Evolutionary conservation across 306 rosid species (phyloP).

Genomic region (Fragaria vesca): DNA sequence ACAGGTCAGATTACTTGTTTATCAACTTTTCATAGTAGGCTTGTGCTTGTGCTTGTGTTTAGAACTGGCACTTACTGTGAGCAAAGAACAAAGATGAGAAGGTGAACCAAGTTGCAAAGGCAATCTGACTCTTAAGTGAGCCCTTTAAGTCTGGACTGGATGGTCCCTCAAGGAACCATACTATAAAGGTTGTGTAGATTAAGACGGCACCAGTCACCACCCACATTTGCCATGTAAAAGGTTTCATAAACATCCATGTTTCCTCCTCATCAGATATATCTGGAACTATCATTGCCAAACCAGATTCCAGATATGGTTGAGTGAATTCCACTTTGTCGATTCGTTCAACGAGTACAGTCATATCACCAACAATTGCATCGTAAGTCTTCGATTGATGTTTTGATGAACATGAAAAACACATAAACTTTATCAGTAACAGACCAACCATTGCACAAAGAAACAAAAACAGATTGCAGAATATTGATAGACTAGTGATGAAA

Average conservation of each 20-base stretch:
- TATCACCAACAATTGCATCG: constrained; percentile 55
- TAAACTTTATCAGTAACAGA: neutral
- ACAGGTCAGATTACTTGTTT: neutral
- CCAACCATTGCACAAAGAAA: neutral
- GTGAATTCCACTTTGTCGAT: constrained; percentile 52
- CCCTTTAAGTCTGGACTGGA: constrained; percentile 54
- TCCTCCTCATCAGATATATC: constrained; percentile 27
- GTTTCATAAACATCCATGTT: constrained; percentile 57
- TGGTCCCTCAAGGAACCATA: constrained; percentile 55
- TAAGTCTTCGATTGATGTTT: constrained; percentile 32
- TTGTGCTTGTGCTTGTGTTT: neutral
- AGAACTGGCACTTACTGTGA: constrained; percentile 45
- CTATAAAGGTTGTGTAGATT: constrained; percentile 47
- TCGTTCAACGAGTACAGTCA: constrained; percentile 48
- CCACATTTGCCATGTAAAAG: constrained; percentile 69
- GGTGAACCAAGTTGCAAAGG: constrained; percentile 56
- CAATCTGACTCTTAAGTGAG: constrained; percentile 39
- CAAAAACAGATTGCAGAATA: neutral
- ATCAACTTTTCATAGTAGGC: neutral
- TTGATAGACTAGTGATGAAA: neutral
- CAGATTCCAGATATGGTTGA: constrained; percentile 60
- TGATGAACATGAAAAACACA: constrained; percentile 21
- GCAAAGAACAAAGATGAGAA: constrained; percentile 69
- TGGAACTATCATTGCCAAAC: constrained; percentile 59
- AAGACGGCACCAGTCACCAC: constrained; percentile 32